phyloP scores from a whole-genome alignment of 495 filamentous ascomycete genomes.

The Podospora fimiseda region DNA sequence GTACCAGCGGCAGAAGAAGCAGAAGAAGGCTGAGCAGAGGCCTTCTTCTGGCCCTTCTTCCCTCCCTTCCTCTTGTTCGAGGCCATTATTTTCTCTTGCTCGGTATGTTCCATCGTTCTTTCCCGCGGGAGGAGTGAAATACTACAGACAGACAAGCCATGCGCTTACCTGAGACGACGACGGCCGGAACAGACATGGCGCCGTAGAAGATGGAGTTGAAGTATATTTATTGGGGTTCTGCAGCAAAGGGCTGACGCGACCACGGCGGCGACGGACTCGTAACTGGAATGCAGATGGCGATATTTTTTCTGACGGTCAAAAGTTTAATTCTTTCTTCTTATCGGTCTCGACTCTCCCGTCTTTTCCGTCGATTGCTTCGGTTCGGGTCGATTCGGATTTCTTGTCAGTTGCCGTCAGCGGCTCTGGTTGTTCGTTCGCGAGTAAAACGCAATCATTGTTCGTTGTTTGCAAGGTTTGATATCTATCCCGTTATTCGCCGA shows the following conservation, averaged over 20 bases:
- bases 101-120: neutral
- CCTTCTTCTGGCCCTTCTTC: conserved; percentile 13
- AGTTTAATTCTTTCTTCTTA: neutral
- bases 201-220: neutral
- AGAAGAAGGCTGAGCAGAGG: neutral
- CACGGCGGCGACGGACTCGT: neutral
- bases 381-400: neutral
- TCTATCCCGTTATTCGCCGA: neutral
- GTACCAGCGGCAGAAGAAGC: neutral
- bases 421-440: neutral
- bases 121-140: too few relatives aligned
- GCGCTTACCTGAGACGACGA: conserved; percentile 9
- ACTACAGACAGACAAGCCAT: neutral
- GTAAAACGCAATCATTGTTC: neutral
- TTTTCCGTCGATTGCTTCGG: neutral
- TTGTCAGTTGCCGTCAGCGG: neutral
- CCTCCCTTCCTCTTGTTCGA: conserved; percentile 7
- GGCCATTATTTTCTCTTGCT: neutral
- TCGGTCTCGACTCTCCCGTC: too few relatives aligned
- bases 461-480: neutral
- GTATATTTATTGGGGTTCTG: neutral
- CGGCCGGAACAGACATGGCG: conserved; percentile 2
- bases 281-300: neutral
- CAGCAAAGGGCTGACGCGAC: neutral
- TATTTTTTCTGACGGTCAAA: neutral